Conservation (phyloP, 768 basidiomycete species). For the Suillus occidentalis region DNA sequence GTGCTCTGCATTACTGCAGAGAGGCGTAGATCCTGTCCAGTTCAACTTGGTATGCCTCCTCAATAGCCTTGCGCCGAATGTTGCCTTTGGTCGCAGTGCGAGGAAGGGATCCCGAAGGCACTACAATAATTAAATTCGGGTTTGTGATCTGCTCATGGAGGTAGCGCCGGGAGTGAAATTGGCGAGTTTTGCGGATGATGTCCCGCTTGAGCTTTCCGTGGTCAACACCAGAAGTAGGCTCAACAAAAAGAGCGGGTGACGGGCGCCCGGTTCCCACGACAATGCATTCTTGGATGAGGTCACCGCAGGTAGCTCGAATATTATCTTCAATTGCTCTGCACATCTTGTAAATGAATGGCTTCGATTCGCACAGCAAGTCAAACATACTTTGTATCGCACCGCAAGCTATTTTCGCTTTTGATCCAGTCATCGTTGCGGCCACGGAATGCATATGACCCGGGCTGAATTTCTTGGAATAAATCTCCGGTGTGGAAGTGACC, state of each 20-base stretch:
- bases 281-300: conserved; percentile 69
- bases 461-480: too few relatives aligned
- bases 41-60: conserved; percentile 56
- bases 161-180: conserved; percentile 74
- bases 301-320: conserved; percentile 60
- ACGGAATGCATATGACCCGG: too few relatives aligned
- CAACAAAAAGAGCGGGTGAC: conserved; percentile 75
- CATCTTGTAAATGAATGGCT: too few relatives aligned
- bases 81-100: conserved; percentile 83
- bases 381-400: too few relatives aligned
- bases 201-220: conserved; percentile 63
- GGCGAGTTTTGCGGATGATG: conserved; percentile 69
- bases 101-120: conserved; percentile 66
- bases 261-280: conserved; percentile 80
- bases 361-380: too few relatives aligned
- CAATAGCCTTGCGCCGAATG: conserved; percentile 74
- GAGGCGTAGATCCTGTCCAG: conserved; percentile 59
- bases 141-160: conserved; percentile 75
- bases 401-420: too few relatives aligned
- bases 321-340: too few relatives aligned
- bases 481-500: too few relatives aligned
- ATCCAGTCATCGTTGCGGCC: too few relatives aligned
- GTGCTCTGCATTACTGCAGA: conserved; percentile 15
- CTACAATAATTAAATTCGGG: conserved; percentile 65
- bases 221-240: conserved; percentile 55